Evolutionary conservation across 139 green algal genomes (phyloP), one percentile per base, ranked within the genome.

Genomic region (Yamagishiella unicocca): DNA sequence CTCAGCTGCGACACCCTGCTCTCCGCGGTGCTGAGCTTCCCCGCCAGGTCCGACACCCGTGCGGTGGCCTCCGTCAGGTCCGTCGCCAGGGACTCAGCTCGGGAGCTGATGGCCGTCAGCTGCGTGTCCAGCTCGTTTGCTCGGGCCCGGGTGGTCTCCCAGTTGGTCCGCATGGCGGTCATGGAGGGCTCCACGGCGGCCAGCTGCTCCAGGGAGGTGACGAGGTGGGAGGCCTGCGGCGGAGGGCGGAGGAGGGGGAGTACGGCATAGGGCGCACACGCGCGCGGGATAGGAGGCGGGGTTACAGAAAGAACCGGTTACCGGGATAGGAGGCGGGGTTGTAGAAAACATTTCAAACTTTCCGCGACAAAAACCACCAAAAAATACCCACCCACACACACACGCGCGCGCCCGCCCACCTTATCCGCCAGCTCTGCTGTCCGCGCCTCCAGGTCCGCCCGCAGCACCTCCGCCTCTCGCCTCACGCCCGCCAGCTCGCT

Each of bases 101-200:
- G 64, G 33, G 31, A 24, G 14, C 2, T 24, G 25, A 45, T 14
- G 3, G 29, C 66, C 0, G 45, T 33, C 37, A 79, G 45, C 24
- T 87, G 66, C 9, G 6, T 14, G 12, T 53, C 45, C 33, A 78
- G 45, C 12, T 62, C n/a, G 4, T 58, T 8, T 6, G 14, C 64
- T 10, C 81, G 81, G 22, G 81, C 45, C 22, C 29, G 22, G 33
- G 45, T 29, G 0, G 14, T 29, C 0, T 58, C 81, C 31, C 38
- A 7, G 27, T 19, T 29, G 35, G 81, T 54, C 5, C 66, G 64
- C 31, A 55, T 14, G 43, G 81, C n/a, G 31, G 22, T 31, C 7
- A 87, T 43, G 43, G 81, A 70, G 31, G 81, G 81, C 66, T 66
- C 81, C 22, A 38, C 81, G 14, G 81, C 81, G 14, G 81, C 81